Evolutionary conservation across 2,329 filamentous ascomycete species (phyloP), one percentile per base, ranked within the genome.

Genomic region (Rugonectria rugulosa): DNA sequence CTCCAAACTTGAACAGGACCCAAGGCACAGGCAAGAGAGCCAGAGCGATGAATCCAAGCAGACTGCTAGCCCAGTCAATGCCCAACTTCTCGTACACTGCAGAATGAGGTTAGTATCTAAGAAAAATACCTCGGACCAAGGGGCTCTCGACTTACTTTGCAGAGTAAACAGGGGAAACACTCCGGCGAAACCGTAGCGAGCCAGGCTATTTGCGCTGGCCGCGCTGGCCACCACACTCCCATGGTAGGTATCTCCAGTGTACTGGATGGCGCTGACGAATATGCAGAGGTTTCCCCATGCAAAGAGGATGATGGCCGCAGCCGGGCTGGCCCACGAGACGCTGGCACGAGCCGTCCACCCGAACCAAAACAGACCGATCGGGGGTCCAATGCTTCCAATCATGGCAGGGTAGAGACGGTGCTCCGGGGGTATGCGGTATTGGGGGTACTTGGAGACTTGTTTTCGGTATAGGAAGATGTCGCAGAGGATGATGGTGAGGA

Each of bases 161-260:
- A 88, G 71, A 0, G 83, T 81, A 60, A 88, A 88, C 0, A 88
- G 67, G 0, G 86, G 86, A 50, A 88, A 88, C 0, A 76, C 80
- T 1, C 79, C 81, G 0, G 81, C 82, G 7, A 87, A 75, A 0
- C 70, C 69, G 58, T 87, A 88, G 20, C 86, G 72, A 2, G 81
- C 73, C 10, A 88, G 72, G 2, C 81, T 79, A 57, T 87, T 88
- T 2, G 86, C 86, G 6, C 81, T 84, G 43, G 82, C 73, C 0
- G 84, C 84, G 54, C 81, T 86, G 0, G 86, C 85, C 1, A 85
- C 79, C 9, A 81, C 79, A 12, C 76, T 73, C 0, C 81, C 77
- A 3, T 81, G 77, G 61, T 86, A 88, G 0, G 79, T 79, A 62
- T 88, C 85, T 6, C 80, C 72, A 2, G 79, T 75, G 62, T 86